Base-by-base conservation (phyloP, 257 asterid species). In the Petunia secreta region DNA sequence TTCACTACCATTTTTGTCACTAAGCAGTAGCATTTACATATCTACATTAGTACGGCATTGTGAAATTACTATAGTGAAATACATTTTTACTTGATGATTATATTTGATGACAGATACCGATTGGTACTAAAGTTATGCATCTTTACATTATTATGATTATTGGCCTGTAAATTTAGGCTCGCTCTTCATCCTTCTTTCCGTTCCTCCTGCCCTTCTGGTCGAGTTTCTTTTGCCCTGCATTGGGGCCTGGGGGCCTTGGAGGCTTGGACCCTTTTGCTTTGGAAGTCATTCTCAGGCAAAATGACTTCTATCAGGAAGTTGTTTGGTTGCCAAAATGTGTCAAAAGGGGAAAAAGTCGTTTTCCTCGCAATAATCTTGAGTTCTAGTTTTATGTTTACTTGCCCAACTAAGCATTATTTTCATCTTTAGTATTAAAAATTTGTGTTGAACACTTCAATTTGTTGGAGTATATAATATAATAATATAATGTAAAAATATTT, bases 31-130 rank as follows among this genome's bases (percentile, higher is more conserved):
- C 36, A 73, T 73, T 48, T 71, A 71, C 77, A 3, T 71, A 48
- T 48, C 77, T 48, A 71, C 60, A 71, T 50, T 44, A 71, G 77
- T 11, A 71, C 34, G 77, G 77, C 77, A 73, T 73, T 73, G 77
- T 73, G 77, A 73, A 50, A 60, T 50, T 48, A 73, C 60, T 73
- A 73, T 73, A 73, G 62, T 50, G 34, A 62, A 50, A 48, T 73
- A 48, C 62, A 73, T 50, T 50, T 25, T 48, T 73, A 50, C 50
- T 73, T 73, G 62, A 34, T 73, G 77, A 62, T 25, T 25, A 73
- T 73, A 50, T 73, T 73, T 73, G 62, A 34, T 73, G 77, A 62
- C 44, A 73, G 50, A 73, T 36, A 73, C 77, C 7, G 62, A 50
- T 34, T 60, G 50, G 34, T 34, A 25, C 44, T 50, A 73, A 50